These are phyloP conservation scores for Dicorynia guianensis DNA, from an alignment of 306 rosid genomes.

Conservation along the genomic window DNA sequence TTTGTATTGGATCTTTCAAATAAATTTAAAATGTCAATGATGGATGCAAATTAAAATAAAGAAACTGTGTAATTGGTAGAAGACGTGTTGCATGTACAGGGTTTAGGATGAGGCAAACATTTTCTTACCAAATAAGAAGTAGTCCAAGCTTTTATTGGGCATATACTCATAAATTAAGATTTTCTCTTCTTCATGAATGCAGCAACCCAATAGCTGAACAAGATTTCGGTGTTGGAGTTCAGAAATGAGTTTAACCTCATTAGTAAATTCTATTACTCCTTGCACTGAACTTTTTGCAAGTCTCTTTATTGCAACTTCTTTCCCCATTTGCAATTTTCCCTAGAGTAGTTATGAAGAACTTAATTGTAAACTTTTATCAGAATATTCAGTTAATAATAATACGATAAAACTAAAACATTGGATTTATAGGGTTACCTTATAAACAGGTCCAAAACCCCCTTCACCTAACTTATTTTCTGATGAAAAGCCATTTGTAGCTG, in stretches of 20 bases:
- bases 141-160: slow-evolving; percentile 8
- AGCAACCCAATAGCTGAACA: not conserved
- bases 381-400: too few relatives aligned
- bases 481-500: slow-evolving; percentile 43
- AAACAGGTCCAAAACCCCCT: slow-evolving; percentile 52
- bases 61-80: too few relatives aligned
- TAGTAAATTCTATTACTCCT: not conserved
- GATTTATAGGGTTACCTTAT: slow-evolving; percentile 14
- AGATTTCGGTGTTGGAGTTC: slow-evolving; percentile 14
- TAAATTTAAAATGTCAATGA: not conserved
- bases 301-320: slow-evolving; percentile 21
- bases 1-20: not conserved
- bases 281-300: not conserved
- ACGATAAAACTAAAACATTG: too few relatives aligned
- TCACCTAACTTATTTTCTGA: slow-evolving; percentile 34
- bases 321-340: not conserved
- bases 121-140: slow-evolving; percentile 14
- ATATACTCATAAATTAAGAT: slow-evolving; percentile 32
- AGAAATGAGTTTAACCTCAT: not conserved
- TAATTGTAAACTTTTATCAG: too few relatives aligned
- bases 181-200: not conserved
- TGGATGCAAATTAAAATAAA: not conserved
- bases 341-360: not conserved
- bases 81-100: too few relatives aligned
- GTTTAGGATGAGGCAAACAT: too few relatives aligned